Conservation (phyloP, 169 alveolate genomes). For the Plasmodium berghei region DNA sequence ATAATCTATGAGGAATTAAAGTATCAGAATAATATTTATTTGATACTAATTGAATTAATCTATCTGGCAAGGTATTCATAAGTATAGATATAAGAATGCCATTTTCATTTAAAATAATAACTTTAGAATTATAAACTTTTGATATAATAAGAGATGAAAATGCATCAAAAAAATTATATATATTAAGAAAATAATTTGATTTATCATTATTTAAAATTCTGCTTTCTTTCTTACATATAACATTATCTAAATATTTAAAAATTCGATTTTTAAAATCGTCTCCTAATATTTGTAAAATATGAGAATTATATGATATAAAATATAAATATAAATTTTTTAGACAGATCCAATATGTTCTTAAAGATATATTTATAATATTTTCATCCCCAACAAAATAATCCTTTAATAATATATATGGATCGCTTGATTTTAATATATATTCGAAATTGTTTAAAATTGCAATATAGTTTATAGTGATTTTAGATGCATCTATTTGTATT, state of each 20-base stretch:
- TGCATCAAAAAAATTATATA: conserved; percentile 50
- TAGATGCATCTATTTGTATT: conserved; percentile 68
- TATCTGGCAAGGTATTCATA: conserved; percentile 38
- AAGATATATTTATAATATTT: conserved; percentile 29
- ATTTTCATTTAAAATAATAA: conserved; percentile 66
- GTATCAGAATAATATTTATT: conserved; percentile 63
- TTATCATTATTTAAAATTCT: conserved; percentile 28
- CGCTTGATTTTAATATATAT: conserved; percentile 26
- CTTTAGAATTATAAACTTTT: conserved; percentile 56
- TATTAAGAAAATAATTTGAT: conserved; percentile 65
- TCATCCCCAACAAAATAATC: conserved; percentile 36
- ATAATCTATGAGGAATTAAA: conserved; percentile 53
- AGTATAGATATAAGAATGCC: conserved; percentile 61
- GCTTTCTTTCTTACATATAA: conserved; percentile 34
- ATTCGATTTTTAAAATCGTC: conserved; percentile 47
- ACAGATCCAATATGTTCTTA: conserved; percentile 69
- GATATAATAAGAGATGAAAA: conserved; percentile 44
- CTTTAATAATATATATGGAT: conserved; percentile 36
- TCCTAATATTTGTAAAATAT: conserved; percentile 34
- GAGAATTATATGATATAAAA: conserved; percentile 52
- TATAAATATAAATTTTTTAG: conserved; percentile 50
- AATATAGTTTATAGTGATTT: conserved; percentile 42
- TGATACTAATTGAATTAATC: conserved; percentile 48
- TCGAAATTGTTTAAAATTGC: conserved; percentile 57
- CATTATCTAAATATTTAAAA: conserved; percentile 45